A percentile compares a stretch with the other conserved stretches of the same genome.
phyloP scores from a whole-genome alignment of 257 asterid species.

The Scutellaria barbata region DNA sequence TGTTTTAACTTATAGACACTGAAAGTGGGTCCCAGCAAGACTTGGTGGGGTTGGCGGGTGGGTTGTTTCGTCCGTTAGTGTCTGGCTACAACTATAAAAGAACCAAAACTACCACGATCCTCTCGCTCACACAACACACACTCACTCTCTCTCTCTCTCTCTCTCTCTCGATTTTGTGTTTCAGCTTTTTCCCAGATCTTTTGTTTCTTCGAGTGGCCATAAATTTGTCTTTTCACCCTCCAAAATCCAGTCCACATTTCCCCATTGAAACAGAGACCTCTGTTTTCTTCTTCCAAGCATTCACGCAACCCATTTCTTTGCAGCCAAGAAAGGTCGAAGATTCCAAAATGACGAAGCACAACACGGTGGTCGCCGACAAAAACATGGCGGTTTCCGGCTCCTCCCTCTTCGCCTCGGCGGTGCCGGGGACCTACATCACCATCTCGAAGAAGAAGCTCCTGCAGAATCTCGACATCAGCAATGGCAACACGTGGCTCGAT shows the following conservation, averaged over 20 bases:
- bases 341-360: slow-evolving; percentile 49
- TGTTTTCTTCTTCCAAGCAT: slow-evolving; percentile 17
- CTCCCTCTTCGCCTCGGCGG: slow-evolving; percentile 45
- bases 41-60: slow-evolving; percentile 28
- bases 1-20: not conserved
- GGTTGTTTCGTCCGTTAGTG: slow-evolving; percentile 53
- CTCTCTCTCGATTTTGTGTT: not conserved
- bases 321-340: not conserved
- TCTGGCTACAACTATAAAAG: slow-evolving; percentile 62
- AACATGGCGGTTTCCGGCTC: slow-evolving; percentile 54
- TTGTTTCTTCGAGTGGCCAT: slow-evolving; percentile 27
- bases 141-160: slow-evolving; percentile 16
- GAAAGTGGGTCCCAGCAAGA: slow-evolving; percentile 41
- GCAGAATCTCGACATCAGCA: slow-evolving; percentile 56
- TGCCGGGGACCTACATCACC: slow-evolving; percentile 55
- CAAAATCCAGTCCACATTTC: slow-evolving; percentile 32
- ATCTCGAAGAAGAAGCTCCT: slow-evolving; percentile 57
- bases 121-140: slow-evolving; percentile 40
- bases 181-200: slow-evolving; percentile 27
- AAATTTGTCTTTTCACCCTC: slow-evolving; percentile 14
- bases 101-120: slow-evolving; percentile 51
- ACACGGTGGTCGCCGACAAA: slow-evolving; percentile 52
- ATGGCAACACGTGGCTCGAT: slow-evolving; percentile 74
- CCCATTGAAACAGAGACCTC: slow-evolving; percentile 30
- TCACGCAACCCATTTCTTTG: not conserved